Evolutionary conservation across 257 asterid genomes (phyloP).

Genomic region (Paraleonurus japonicus): DNA sequence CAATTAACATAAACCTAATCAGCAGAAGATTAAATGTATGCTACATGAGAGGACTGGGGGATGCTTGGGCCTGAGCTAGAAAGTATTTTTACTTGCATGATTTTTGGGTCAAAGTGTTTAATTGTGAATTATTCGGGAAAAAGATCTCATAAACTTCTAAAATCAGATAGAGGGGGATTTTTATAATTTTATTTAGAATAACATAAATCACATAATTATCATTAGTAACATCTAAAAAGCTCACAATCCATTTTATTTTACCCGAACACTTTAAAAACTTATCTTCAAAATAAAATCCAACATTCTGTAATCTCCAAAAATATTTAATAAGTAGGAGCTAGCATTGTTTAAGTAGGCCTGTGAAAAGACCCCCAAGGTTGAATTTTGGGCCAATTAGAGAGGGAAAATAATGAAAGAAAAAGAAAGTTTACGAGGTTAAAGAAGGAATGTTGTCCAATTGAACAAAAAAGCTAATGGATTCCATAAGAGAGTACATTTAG

Average conservation of each 20-base stretch:
- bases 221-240: background rate
- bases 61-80: background rate
- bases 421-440: background rate
- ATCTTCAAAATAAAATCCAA: background rate
- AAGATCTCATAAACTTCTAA: background rate
- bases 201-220: background rate
- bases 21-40: background rate
- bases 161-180: background rate
- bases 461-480: background rate
- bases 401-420: background rate
- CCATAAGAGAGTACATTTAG: background rate
- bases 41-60: background rate
- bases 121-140: background rate
- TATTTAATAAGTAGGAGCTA: background rate
- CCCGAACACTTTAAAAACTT: background rate
- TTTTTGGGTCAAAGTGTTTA: background rate
- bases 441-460: background rate
- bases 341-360: background rate
- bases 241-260: background rate
- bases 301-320: background rate
- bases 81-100: background rate
- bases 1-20: background rate
- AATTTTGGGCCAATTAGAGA: background rate
- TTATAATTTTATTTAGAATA: background rate
- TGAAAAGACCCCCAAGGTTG: background rate